Base-by-base conservation (phyloP, 2,329 filamentous ascomycete genomes). In the Aspergillus puulaauensis region DNA sequence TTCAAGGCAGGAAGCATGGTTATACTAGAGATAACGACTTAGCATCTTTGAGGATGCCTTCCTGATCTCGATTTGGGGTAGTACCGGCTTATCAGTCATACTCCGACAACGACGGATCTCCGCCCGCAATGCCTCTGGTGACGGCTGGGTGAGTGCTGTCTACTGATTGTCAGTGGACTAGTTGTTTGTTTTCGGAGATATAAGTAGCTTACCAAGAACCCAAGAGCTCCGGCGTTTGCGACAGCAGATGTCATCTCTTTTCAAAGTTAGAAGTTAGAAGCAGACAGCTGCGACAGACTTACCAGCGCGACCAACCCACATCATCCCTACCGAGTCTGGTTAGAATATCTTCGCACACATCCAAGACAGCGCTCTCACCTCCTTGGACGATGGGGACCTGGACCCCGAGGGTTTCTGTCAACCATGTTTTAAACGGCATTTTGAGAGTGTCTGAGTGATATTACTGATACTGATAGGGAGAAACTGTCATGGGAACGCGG, bases 351-450 rank as follows among this genome's bases (percentile, higher is more conserved):
- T 47, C 14, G 14, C 12, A 19, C 15, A 15, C 15, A 47, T 15
- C 12, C 11, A 45, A 21, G 43, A 35, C 11, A 51, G 17, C 12
- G 12, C 40, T 11, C 44, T 59, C 19, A 52, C 47, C 52, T 59
- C 57, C 57, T 45, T 55, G 57, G 17, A 59, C 47, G 48, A 59
- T 59, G n/a, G 52, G 52, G 27, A 56, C 47, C 19, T 52, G 51
- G 33, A 56, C 43, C 27, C 57, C 48, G 8, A 59, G 27, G 27
- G 57, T 59, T 31, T 56, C 52, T 15, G 57, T 59, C 47, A 56
- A 48, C 52, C 52, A 56, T 8, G 47, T 56, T 3, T 59, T 59
- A 39, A 56, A 59, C 12, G 52, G 57, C 52, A 59, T 59, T 17
- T 52, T 55, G 7, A 27, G 9, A 31, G 3, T 3, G 15, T 35